Conservation (phyloP, 108 stramenopile species). For the Cyclotella cryptica region DNA sequence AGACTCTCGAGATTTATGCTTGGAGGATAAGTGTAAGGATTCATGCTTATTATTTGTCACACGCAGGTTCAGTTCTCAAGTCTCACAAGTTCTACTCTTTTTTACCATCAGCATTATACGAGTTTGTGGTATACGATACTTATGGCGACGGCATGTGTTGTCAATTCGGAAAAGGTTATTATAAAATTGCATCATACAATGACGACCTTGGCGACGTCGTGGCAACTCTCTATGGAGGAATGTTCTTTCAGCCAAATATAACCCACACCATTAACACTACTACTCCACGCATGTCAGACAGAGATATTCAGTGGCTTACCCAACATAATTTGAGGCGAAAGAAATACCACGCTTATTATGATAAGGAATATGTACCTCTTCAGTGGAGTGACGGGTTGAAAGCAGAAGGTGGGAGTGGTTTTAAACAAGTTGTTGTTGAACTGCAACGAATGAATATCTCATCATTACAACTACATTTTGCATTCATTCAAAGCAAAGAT, state of each 20-base stretch:
- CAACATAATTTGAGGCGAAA: constrained; percentile 33
- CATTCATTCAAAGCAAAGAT: constrained; percentile 14
- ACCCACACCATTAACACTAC: constrained; percentile 39
- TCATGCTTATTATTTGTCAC: no score
- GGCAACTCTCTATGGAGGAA: constrained; percentile 35
- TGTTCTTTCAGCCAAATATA: constrained; percentile 11
- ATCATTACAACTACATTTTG: not conserved
- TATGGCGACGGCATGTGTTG: constrained; percentile 43
- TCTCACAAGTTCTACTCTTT: no score
- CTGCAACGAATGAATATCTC: no score
- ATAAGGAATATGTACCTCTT: constrained; percentile 30
- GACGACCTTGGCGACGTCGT: constrained; percentile 7
- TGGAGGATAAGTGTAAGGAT: constrained; percentile 14
- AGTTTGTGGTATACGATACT: constrained; percentile 27
- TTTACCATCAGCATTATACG: constrained; percentile 10
- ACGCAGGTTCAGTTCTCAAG: no score
- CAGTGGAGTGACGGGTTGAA: constrained; percentile 41
- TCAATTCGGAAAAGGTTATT: constrained; percentile 24
- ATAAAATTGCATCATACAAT: constrained; percentile 26
- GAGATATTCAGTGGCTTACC: constrained; percentile 26
- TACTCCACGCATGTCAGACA: constrained; percentile 14
- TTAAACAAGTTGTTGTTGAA: no score
- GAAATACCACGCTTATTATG: constrained; percentile 35
- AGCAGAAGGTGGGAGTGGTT: constrained; percentile 9
- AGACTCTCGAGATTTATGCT: constrained; percentile 30